phyloP scores from a whole-genome alignment of 192 early-diverging fungal genomes.

The Linnemannia exigua region DNA sequence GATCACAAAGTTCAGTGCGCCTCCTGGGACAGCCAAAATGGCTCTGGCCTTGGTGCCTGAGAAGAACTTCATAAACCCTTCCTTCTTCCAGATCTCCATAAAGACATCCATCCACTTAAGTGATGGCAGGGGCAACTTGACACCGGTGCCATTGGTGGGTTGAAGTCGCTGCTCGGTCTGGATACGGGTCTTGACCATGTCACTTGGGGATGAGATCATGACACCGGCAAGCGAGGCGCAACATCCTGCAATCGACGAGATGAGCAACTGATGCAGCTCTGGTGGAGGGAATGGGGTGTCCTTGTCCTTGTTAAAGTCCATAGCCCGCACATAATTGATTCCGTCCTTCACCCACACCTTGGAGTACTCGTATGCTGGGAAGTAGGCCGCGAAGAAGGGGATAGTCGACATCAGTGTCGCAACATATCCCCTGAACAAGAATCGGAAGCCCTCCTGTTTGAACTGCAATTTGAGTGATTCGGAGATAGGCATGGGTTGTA shows the following conservation, averaged over 20 bases:
- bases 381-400: slow-evolving; percentile 60
- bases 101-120: slow-evolving; percentile 55
- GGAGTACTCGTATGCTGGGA: slow-evolving; percentile 51
- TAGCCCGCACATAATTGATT: slow-evolving; percentile 31
- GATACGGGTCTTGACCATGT: slow-evolving; percentile 59
- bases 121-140: slow-evolving; percentile 43
- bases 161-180: slow-evolving; percentile 54
- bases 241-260: slow-evolving; percentile 48
- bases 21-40: slow-evolving; percentile 54
- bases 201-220: slow-evolving; percentile 49
- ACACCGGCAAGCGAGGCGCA: slow-evolving; percentile 44
- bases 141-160: slow-evolving; percentile 36
- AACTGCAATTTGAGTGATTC: slow-evolving; percentile 46
- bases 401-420: slow-evolving; percentile 55
- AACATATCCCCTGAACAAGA: slow-evolving; percentile 56
- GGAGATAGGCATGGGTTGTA: slow-evolving; percentile 36
- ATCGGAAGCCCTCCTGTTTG: slow-evolving; percentile 49
- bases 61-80: slow-evolving; percentile 54
- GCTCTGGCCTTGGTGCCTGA: slow-evolving; percentile 48
- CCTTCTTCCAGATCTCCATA: slow-evolving; percentile 54
- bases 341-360: slow-evolving; percentile 43
- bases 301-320: not conserved
- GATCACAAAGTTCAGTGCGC: slow-evolving; percentile 60
- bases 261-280: slow-evolving; percentile 44
- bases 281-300: slow-evolving; percentile 35